Conservation (phyloP, 1,284 basidiomycete genomes). For the Hymenochaete sp. region DNA sequence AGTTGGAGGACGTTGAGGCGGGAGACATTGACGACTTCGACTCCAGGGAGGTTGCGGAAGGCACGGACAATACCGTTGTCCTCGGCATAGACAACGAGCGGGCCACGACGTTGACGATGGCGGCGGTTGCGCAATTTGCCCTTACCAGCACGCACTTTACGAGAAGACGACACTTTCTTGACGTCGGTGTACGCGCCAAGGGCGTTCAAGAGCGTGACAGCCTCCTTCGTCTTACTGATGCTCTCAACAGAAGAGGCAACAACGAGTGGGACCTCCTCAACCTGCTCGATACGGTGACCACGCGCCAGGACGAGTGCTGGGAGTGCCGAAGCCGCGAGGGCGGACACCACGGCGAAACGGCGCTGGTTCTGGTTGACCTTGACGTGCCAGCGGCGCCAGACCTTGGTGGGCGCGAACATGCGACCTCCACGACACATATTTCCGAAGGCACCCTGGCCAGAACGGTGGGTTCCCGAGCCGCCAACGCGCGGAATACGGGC, state of each 20-base stretch:
- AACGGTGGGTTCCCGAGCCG: conserved; percentile 97
- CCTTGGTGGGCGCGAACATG: conserved; percentile 99
- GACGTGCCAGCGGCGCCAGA: conserved; percentile 99
- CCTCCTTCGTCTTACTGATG: conserved; percentile 96
- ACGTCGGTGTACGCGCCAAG: conserved; percentile 92
- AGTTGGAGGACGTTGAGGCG: conserved; percentile 97
- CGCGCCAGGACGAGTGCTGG: conserved; percentile 98
- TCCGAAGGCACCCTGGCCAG: conserved; percentile 98
- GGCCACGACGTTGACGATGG: conserved; percentile 95
- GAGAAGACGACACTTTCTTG: conserved; percentile 94
- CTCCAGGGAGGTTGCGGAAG: conserved; percentile 98
- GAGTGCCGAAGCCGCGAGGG: conserved; percentile 94
- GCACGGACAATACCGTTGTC: conserved; percentile 98
- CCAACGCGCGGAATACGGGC: conserved; percentile 99
- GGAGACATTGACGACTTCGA: conserved; percentile 93
- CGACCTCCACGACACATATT: conserved; percentile 99
- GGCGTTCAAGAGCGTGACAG: conserved; percentile 87
- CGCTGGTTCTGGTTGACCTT: conserved; percentile 99
- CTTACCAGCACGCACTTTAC: conserved; percentile 95
- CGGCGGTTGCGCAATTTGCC: conserved; percentile 98
- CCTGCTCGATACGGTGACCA: conserved; percentile 97
- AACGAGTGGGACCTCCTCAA: conserved; percentile 96
- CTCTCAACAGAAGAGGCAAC: conserved; percentile 75
- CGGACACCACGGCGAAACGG: conserved; percentile 96
- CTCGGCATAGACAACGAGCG: conserved; percentile 95